These are phyloP conservation scores for Dillenia suffruticosa DNA, from an alignment of 164 flowering plant genomes.

Conservation along the genomic window DNA sequence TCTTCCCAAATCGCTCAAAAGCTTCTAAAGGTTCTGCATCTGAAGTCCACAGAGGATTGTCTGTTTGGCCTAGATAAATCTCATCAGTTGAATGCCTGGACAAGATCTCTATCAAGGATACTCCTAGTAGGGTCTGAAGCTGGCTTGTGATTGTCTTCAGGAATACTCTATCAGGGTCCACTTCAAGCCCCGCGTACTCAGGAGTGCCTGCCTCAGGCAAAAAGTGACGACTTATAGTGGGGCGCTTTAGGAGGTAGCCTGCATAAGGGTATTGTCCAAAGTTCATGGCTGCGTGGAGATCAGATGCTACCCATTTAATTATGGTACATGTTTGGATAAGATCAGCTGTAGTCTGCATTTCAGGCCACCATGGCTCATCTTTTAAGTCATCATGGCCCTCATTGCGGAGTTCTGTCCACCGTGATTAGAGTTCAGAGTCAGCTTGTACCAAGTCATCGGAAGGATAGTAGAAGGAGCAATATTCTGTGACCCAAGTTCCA, in stretches of 20 bases:
- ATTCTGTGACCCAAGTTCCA: slow-evolving; percentile 66
- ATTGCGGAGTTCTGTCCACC: slow-evolving; percentile 78
- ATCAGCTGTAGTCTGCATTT: slow-evolving; percentile 48
- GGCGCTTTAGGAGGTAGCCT: slow-evolving; percentile 85
- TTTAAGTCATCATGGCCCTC: slow-evolving; percentile 76
- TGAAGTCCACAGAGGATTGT: slow-evolving; percentile 54
- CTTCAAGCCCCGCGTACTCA: slow-evolving; percentile 59
- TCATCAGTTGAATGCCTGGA: slow-evolving; percentile 79
- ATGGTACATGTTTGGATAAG: slow-evolving; percentile 57
- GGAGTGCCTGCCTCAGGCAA: slow-evolving; percentile 75
- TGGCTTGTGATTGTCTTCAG: slow-evolving; percentile 72
- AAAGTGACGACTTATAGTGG: slow-evolving; percentile 71
- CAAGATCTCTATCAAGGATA: slow-evolving; percentile 67
- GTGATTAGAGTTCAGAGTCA: slow-evolving; percentile 73
- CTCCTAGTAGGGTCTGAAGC: slow-evolving; percentile 69
- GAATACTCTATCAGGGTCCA: slow-evolving; percentile 51
- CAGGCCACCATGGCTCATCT: slow-evolving; percentile 78
- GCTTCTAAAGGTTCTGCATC: slow-evolving; percentile 50
- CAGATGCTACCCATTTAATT: slow-evolving; percentile 85
- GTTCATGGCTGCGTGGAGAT: slow-evolving; percentile 87
- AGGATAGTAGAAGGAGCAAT: slow-evolving; percentile 64
- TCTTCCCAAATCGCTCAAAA: slow-evolving; percentile 48
- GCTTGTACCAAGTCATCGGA: slow-evolving; percentile 34
- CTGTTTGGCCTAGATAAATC: slow-evolving; percentile 75
- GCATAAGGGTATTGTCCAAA: slow-evolving; percentile 90